These are phyloP conservation scores for Wickerhamomyces strasburgensis DNA, from an alignment of 805 yeast genomes.

Conservation along the genomic window DNA sequence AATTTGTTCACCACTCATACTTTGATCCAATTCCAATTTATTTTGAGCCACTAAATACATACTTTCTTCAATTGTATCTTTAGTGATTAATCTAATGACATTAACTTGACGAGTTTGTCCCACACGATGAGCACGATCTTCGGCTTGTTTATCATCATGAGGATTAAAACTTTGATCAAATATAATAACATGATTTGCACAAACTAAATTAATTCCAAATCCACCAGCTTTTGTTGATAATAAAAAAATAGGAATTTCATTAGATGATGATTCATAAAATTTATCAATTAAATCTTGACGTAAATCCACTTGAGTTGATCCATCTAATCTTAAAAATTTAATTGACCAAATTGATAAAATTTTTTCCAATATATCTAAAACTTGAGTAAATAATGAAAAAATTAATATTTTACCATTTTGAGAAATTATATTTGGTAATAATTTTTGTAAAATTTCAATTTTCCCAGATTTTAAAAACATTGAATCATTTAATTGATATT, in stretches of 20 bases:
- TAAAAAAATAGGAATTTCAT: conserved; percentile 76
- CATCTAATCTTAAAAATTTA: conserved; percentile 83
- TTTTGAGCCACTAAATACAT: conserved; percentile 82
- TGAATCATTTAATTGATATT: conserved; percentile 48
- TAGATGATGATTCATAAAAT: conserved; percentile 70
- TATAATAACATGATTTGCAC: conserved; percentile 88
- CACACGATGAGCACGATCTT: conserved; percentile 96
- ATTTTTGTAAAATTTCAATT: conserved; percentile 46
- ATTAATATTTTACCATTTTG: conserved; percentile 66
- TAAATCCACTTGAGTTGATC: conserved; percentile 88
- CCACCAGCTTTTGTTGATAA: conserved; percentile 98
- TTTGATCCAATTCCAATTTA: conserved; percentile 75
- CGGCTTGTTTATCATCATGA: conserved; percentile 98
- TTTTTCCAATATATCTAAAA: conserved; percentile 79
- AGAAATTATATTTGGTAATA: conserved; percentile 56
- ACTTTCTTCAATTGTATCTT: conserved; percentile 82
- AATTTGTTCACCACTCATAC: conserved; percentile 28
- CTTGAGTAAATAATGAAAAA: conserved; percentile 90
- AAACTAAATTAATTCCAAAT: conserved; percentile 93
- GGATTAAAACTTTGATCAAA: conserved; percentile 96
- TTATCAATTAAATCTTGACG: conserved; percentile 89
- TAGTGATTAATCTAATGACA: conserved; percentile 70
- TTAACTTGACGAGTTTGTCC: conserved; percentile 85
- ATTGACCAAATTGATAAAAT: conserved; percentile 60
- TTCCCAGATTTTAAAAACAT: conserved; percentile 74